A percentile compares a stretch with the other conserved stretches of the same genome.
phyloP scores from a whole-genome alignment of 2,329 filamentous ascomycete species.

The Aspergillus sp. region DNA sequence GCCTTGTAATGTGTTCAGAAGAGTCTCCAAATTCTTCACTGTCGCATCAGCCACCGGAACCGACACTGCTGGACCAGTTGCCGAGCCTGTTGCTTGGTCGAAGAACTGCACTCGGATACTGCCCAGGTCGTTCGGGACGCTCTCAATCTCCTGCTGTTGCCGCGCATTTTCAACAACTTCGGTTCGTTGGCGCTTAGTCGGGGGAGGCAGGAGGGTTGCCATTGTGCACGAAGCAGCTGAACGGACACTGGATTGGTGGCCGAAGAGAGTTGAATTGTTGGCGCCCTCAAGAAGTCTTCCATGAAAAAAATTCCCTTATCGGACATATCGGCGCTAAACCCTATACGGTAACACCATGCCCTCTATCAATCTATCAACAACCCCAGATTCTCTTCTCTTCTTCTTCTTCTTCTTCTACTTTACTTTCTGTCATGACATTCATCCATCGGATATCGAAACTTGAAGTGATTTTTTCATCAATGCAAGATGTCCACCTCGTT shows the following conservation, averaged over 20 bases:
- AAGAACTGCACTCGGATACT: constrained; percentile 81
- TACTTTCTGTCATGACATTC: not conserved
- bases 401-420: not conserved
- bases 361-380: constrained; percentile 1
- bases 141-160: constrained; percentile 65
- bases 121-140: constrained; percentile 59
- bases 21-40: constrained; percentile 79
- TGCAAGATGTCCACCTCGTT: not conserved
- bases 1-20: constrained; percentile 76
- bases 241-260: not conserved
- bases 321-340: constrained; percentile 12
- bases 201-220: constrained; percentile 75
- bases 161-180: constrained; percentile 63
- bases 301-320: constrained; percentile 12
- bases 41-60: constrained; percentile 77
- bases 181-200: constrained; percentile 77
- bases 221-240: constrained; percentile 40
- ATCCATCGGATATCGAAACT: not conserved
- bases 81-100: constrained; percentile 64
- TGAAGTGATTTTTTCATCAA: not conserved
- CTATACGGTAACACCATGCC: constrained; percentile 6
- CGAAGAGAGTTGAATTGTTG: not conserved
- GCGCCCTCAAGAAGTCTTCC: not conserved
- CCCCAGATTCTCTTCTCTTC: not conserved
- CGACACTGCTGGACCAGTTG: constrained; percentile 61